Evolutionary conservation across 1,284 basidiomycete species (phyloP), one percentile per base, ranked within the genome.

Genomic region (Neonothopanus nambi): DNA sequence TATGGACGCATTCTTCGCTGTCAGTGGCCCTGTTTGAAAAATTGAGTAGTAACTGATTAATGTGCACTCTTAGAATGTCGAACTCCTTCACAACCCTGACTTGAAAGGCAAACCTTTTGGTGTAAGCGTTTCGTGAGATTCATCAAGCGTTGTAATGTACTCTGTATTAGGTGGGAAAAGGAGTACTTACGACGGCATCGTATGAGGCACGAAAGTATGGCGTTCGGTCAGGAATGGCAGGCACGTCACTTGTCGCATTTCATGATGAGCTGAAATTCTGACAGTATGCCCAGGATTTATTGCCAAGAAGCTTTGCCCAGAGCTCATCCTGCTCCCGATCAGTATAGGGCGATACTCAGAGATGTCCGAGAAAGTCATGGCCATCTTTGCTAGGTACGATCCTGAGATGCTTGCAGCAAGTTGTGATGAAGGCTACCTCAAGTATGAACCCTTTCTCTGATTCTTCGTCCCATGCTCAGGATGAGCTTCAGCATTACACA

Each of bases 151-250:
- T 50, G 20, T 33, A 3, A 33, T 9, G 8, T 43, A 56, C 18
- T 44, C 38, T 15, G 41, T 40, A 21, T 43, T 21, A 90, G 88
- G 87, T 91, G 24, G 88, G 87, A 20, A 69, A 75, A 41, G 91
- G 91, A 6, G 89, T 96, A 3, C 68, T 96, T 15, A 85, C 81
- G 2, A 97, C 94, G 0, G 93, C 94, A 18, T 93, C 90, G 1
- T 97, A 97, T 59, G 93, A 94, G 66, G 95, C 95, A 1, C 80
- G 94, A 47, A 93, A 89, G 65, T 94, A 80, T 61, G 94, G 94
- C 0, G 88, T 91, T 30, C 83, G 93, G 23, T 93, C 91, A 3
- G 93, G 91, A 26, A 95, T 95, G 93, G 82, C 93, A 45, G 79
- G 89, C 89, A 60, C 57, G 74, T 64, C 30, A n/a, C 11, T 17